Percentiles rank a stretch among this genome's conserved stretches.
Conservation (phyloP, 2,329 filamentous ascomycete species). For the Penicillium sp. region DNA sequence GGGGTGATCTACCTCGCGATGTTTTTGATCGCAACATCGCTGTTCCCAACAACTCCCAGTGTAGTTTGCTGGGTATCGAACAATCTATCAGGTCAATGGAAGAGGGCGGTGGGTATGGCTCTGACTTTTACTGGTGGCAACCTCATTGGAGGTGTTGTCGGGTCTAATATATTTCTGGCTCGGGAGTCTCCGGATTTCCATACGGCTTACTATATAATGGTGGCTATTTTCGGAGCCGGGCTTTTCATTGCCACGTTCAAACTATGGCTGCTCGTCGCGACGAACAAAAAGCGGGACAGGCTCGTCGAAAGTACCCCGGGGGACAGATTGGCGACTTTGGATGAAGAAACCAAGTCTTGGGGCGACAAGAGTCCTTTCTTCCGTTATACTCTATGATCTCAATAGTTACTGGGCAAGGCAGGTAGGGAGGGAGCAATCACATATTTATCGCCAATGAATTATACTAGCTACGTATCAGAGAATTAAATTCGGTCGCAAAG, state of each 20-base stretch:
- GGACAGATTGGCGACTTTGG: neutral
- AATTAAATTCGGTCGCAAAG: too few relatives aligned
- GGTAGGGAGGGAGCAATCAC: neutral
- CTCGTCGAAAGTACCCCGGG: neutral
- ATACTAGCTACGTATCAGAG: too few relatives aligned
- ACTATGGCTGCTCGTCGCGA: neutral
- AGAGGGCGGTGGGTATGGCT: conserved; percentile 1
- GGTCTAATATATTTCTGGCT: neutral
- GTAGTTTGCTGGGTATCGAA: neutral
- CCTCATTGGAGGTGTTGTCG: neutral
- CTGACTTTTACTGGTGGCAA: conserved; percentile 1
- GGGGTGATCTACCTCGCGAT: neutral
- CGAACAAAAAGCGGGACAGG: neutral
- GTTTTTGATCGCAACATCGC: neutral
- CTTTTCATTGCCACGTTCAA: neutral
- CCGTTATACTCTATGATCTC: neutral
- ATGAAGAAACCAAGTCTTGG: neutral
- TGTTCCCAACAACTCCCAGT: neutral
- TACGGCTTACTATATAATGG: neutral
- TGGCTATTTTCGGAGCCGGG: neutral
- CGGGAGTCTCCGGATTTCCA: neutral
- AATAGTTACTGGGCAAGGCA: neutral
- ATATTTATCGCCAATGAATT: too few relatives aligned
- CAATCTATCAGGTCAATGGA: conserved; percentile 1
- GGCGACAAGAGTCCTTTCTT: neutral